Evolutionary conservation across 257 asterid genomes (phyloP).

Genomic region (Voacanga thouarsii): DNA sequence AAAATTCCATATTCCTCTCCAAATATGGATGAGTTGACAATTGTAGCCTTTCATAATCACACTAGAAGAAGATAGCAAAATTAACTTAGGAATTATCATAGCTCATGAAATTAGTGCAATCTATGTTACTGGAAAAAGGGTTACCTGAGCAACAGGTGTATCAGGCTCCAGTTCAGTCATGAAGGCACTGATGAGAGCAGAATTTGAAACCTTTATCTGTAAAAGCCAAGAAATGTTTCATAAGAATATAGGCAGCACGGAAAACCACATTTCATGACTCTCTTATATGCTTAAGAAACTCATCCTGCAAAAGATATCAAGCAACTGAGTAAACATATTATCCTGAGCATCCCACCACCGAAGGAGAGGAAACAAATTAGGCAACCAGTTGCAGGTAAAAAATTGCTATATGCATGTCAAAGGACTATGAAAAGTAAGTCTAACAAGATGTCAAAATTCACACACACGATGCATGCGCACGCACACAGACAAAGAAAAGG

Average conservation of each 20-base stretch:
- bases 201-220: constrained; percentile 97
- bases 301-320: not conserved
- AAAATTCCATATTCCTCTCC: constrained; percentile 90
- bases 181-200: constrained; percentile 94
- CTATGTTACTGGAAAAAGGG: not conserved
- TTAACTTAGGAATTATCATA: not conserved
- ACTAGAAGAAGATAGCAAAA: constrained; percentile 32
- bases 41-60: constrained; percentile 90
- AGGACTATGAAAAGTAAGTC: not conserved
- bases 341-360: not conserved
- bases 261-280: not conserved
- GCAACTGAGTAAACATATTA: not conserved
- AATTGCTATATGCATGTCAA: not conserved
- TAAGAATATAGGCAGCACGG: constrained; percentile 6
- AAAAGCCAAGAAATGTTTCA: not conserved
- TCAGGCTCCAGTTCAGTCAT: constrained; percentile 93
- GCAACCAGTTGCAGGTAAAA: not conserved
- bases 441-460: not conserved
- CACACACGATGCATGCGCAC: no score
- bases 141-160: constrained; percentile 81
- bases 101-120: not conserved
- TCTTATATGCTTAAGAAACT: not conserved
- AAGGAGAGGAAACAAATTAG: not conserved
- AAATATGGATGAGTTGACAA: constrained; percentile 74
- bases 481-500: no score